phyloP scores from a whole-genome alignment of 2,329 filamentous ascomycete species.

The Talaromyces sp. region DNA sequence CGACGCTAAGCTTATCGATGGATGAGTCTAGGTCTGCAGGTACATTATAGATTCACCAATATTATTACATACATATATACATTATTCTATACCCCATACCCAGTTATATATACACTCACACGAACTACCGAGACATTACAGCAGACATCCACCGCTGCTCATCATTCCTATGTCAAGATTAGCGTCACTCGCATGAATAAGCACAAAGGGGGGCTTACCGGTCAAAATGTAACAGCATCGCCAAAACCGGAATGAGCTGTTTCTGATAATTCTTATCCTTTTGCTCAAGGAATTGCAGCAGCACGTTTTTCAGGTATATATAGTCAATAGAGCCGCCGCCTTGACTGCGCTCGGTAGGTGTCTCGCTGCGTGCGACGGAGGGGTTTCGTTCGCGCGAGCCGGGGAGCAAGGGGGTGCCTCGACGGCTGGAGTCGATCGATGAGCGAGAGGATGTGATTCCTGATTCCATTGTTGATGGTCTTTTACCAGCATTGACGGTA shows the following conservation, averaged over 20 bases:
- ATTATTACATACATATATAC: not conserved
- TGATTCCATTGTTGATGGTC: slow-evolving; percentile 38
- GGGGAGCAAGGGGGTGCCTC: slow-evolving; percentile 47
- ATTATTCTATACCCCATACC: not conserved
- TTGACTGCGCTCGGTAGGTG: slow-evolving; percentile 26
- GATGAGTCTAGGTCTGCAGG: not conserved
- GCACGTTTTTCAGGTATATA: slow-evolving; percentile 63
- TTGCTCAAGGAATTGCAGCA: slow-evolving; percentile 64
- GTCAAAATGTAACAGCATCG: slow-evolving; percentile 64
- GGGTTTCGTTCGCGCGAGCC: slow-evolving; percentile 31
- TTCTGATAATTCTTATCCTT: slow-evolving; percentile 65
- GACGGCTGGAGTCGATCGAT: slow-evolving; percentile 53
- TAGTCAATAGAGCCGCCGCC: slow-evolving; percentile 48
- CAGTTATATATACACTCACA: not conserved
- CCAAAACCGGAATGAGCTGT: slow-evolving; percentile 62
- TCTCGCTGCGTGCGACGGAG: slow-evolving; percentile 35
- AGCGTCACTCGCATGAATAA: slow-evolving; percentile 13
- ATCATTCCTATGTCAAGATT: slow-evolving; percentile 53
- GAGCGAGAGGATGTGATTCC: slow-evolving; percentile 54
- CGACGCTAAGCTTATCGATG: not conserved
- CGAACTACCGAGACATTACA: slow-evolving; percentile 52
- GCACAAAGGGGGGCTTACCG: slow-evolving; percentile 42
- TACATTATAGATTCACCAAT: not conserved
- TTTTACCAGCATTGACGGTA: slow-evolving; percentile 21
- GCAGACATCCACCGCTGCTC: slow-evolving; percentile 84